Evolutionary conservation across 179 eudicot species (phyloP), one percentile per base, ranked within the genome.

Genomic region (Beta corolliflora): DNA sequence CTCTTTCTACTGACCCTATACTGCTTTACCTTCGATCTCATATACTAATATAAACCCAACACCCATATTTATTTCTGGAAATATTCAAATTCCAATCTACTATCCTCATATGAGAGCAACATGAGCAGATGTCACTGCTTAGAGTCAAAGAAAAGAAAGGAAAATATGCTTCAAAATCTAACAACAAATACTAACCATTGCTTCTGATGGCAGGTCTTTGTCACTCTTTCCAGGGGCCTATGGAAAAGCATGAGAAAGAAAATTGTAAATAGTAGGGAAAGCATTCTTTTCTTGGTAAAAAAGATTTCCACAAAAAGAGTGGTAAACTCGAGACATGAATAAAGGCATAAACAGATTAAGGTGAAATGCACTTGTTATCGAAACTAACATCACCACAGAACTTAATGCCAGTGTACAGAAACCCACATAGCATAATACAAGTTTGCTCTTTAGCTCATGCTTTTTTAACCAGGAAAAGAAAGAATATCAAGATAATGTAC

Each of bases 201-300:
- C 84, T 86, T 97, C 99, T 31, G 99, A 90, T 44, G 97, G 94
- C 83, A 89, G 79, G 85, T 97, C 99, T 83, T 94, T 97, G 61
- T 97, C 98, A 69, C 75, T 97, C 90, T 97, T 97, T 78, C 99
- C 98, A 75, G 99, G 98, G 70, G 97, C 95, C 99, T 97, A 79
- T 75, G 80, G 9, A 69, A 53, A 61, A 75, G 50, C 29, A 44
- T 11, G 25, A 72, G 65, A 65, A 52, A 65, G 36, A 53, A 54
- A 3, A 29, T 64, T 31, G 13, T 7, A 19, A 72, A 45, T 46
- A 10, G 44, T 4, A 1, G 8, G 18, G 15, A 25, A 44, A n/a
- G 44, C 41, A 58, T 18, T 11, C 9, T 50, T 68, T 2, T 25
- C n/a, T 19, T 41, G 41, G 7, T 36, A 50, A 44, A 60, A 19